Percentiles rank a stretch among this genome's conserved stretches.
Evolutionary conservation across 805 yeast species (phyloP).

Genomic region (Cyberlindnera euphorbiae): DNA sequence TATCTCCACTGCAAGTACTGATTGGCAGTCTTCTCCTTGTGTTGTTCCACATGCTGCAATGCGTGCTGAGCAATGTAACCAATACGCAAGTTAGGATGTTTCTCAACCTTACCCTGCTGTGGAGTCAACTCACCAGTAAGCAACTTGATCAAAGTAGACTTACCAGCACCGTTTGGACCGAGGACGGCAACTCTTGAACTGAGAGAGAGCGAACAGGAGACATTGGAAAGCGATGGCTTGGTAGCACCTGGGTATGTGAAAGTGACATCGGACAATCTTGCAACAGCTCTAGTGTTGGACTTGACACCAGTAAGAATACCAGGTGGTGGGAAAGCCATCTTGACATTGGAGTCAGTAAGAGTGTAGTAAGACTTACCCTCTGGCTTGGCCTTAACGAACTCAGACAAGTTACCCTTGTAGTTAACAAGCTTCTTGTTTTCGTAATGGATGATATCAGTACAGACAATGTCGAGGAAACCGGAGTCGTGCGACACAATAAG

Average conservation of each 20-base stretch:
- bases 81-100: slow-evolving; percentile 96
- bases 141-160: slow-evolving; percentile 89
- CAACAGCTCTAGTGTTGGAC: slow-evolving; percentile 91
- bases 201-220: slow-evolving; percentile 85
- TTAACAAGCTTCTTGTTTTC: slow-evolving; percentile 92
- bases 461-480: slow-evolving; percentile 90
- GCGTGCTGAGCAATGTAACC: slow-evolving; percentile 99
- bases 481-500: slow-evolving; percentile 97
- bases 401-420: slow-evolving; percentile 94
- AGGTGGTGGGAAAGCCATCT: slow-evolving; percentile 98
- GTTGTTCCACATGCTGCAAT: slow-evolving; percentile 93
- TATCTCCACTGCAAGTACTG: slow-evolving; percentile 99
- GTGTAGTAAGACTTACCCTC: slow-evolving; percentile 97
- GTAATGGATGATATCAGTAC: slow-evolving; percentile 95
- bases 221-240: slow-evolving; percentile 73
- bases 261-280: slow-evolving; percentile 78
- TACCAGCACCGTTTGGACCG: slow-evolving; percentile 99
- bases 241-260: slow-evolving; percentile 87
- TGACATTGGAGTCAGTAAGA: slow-evolving; percentile 83
- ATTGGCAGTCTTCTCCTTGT: slow-evolving; percentile 95
- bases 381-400: slow-evolving; percentile 86
- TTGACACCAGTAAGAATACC: slow-evolving; percentile 97
- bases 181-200: slow-evolving; percentile 96
- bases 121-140: slow-evolving; percentile 92
- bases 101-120: slow-evolving; percentile 83